Base-by-base conservation (phyloP, 1,139 yeast genomes). In the Tardiomyces digboiensis region DNA sequence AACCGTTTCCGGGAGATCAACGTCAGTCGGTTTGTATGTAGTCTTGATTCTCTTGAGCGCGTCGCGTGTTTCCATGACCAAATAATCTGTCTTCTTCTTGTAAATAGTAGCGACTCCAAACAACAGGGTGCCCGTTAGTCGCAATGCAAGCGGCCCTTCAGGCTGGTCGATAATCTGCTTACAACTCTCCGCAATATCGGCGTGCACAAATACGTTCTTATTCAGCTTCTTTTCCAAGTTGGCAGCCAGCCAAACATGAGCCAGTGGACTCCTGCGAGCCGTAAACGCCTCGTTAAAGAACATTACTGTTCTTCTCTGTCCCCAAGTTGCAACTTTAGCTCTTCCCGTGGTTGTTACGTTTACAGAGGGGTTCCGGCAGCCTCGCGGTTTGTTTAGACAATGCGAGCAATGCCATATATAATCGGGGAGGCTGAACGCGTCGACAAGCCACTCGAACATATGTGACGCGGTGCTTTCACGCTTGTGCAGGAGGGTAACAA, bases 191-290 rank as follows among this genome's bases (percentile, higher is more conserved):
- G 75, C 63, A 49, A 89, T 81, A 57, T 83, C 77, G 19, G 96
- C 80, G 55, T 76, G 80, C 43, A 87, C 67, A 42, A 84, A 73
- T 58, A 88, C 91, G 47, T 77, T 78, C 59, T 85, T 84, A 40
- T 94, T 75, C 40, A 89, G 72, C 55, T 83, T 84, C 57, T 81
- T 78, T 55, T 85, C 95, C 64, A 86, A 74, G 60, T 86, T 88
- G 29, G 96, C 91, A 2, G 97, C 97, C 44, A 89, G 72, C 97
- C 97, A 89, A 14, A 87, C 91, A 53, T 82, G 84, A 5, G 95
- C 95, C 54, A 88, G 68, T 1, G 95, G 94, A 2, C 95, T 93
- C 58, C 82, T 82, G 50, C 76, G 79, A 7, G 84, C 68, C 20
- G 78, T 66, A 42, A 78, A 61, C 46, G 62, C 70, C 41, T 71